Base-by-base conservation (phyloP, 805 yeast species). In the Lachancea waltii region DNA sequence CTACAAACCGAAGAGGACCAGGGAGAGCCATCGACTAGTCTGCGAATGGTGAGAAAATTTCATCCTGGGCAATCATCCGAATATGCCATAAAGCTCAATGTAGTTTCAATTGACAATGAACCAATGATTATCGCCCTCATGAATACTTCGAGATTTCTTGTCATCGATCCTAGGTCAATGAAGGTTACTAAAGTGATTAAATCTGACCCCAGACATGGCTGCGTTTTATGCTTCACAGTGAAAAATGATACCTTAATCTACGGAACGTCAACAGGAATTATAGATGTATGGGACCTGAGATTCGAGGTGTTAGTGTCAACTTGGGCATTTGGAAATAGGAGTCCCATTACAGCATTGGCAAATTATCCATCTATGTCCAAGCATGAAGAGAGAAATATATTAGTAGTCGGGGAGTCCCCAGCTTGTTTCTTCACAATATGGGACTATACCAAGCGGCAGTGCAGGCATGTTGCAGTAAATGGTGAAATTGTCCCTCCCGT, bases 241-340 rank as follows among this genome's bases (percentile, higher is more conserved):
- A 82, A 80, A 38, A 57, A 62, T 0, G 62, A 67, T 11, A 60
- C 95, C 85, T 54, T 85, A 1, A 56, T 85, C 7, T 54, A 81
- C 2, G 97, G 96, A 0, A 85, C 96, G 0, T 63, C 73, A 0
- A 72, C 71, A 27, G 97, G 97, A 1, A 63, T 80, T 1, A 54
- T 92, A 21, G 79, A 77, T 45, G 60, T 90, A 11, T 87, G 95
- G 95, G 96, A 87, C 56, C 47, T 84, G 24, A 65, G 94, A 38
- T 85, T 86, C 55, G 68, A 68, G 24, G 42, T 81, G 0, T 63
- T 72, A 29, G 63, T 85, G 24, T 78, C 73, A 43, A 65, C 80
- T 1, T 82, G 86, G 77, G 70, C 72, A 7, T 69, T 85, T 31
- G 72, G 68, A 28, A 63, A 66, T 10, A 67, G 68, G 3, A 59